These are phyloP conservation scores for Lactarius psammicola DNA, from an alignment of 768 basidiomycete genomes.

Conservation along the genomic window DNA sequence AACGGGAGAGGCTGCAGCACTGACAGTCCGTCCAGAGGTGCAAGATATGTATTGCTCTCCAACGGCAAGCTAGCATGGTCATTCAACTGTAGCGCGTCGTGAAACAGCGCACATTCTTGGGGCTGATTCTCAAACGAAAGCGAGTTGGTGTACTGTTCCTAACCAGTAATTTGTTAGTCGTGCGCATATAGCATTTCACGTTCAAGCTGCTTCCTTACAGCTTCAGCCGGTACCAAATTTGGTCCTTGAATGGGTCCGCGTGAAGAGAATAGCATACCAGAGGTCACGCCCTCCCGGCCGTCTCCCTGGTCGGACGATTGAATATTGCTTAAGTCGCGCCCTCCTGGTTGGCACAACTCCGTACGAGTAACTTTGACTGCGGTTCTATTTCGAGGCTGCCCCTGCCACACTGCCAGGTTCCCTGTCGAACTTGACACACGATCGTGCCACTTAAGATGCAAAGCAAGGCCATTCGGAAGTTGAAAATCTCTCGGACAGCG, in stretches of 20 bases:
- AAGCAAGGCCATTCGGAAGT: conserved; percentile 28
- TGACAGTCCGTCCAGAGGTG: conserved; percentile 23
- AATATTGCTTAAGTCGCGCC: not conserved
- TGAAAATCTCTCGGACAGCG: conserved; percentile 25
- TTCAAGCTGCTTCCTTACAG: conserved; percentile 3
- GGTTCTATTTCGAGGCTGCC: not conserved
- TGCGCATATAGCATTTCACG: not conserved
- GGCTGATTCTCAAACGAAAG: conserved; percentile 13
- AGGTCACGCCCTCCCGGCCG: not conserved
- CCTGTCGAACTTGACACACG: conserved; percentile 6
- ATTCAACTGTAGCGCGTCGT: conserved; percentile 14
- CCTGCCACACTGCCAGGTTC: not conserved
- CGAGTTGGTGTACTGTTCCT: conserved; percentile 1
- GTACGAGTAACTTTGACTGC: not conserved
- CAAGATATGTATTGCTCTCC: conserved; percentile 18
- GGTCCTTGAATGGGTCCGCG: not conserved
- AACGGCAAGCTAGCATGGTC: not conserved
- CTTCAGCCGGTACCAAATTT: not conserved
- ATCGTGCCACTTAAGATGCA: conserved; percentile 30
- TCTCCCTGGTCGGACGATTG: not conserved
- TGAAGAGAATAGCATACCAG: not conserved
- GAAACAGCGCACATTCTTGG: conserved; percentile 23
- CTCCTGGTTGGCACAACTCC: not conserved
- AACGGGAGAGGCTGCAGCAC: conserved; percentile 26
- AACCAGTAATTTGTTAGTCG: not conserved